Evolutionary conservation across 2,329 filamentous ascomycete species (phyloP).

Genomic region (Alternaria arborescens): DNA sequence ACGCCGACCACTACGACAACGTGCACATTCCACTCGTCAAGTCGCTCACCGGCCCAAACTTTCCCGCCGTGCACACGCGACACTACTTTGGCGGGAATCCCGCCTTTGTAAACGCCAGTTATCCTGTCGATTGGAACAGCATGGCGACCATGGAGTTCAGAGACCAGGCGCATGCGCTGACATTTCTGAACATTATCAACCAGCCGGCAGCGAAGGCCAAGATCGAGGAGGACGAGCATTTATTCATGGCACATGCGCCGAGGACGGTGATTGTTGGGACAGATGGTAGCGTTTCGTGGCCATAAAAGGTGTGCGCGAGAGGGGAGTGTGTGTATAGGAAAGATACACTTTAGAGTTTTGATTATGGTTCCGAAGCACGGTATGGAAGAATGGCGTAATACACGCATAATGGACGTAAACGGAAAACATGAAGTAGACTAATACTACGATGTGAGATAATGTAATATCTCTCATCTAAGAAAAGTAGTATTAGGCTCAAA

Average conservation of each 20-base stretch:
- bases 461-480: neutral
- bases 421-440: no score
- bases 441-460: neutral
- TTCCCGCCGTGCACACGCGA: neutral
- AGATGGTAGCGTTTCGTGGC: neutral
- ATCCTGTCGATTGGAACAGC: neutral
- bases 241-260: neutral
- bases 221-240: slow-evolving; percentile 1
- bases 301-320: neutral
- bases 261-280: slow-evolving; percentile 2
- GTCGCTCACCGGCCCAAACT: slow-evolving; percentile 3
- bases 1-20: slow-evolving; percentile 4
- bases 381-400: neutral
- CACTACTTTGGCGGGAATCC: slow-evolving; percentile 1
- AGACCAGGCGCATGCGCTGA: neutral
- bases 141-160: slow-evolving; percentile 1
- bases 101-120: slow-evolving; percentile 3
- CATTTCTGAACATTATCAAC: neutral
- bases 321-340: neutral
- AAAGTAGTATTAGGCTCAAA: neutral
- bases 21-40: slow-evolving; percentile 4
- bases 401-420: neutral
- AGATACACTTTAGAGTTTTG: neutral
- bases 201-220: neutral
- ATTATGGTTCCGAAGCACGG: neutral